These are phyloP conservation scores for Pleurotus tuoliensis DNA, from an alignment of 768 basidiomycete genomes.

Conservation along the genomic window DNA sequence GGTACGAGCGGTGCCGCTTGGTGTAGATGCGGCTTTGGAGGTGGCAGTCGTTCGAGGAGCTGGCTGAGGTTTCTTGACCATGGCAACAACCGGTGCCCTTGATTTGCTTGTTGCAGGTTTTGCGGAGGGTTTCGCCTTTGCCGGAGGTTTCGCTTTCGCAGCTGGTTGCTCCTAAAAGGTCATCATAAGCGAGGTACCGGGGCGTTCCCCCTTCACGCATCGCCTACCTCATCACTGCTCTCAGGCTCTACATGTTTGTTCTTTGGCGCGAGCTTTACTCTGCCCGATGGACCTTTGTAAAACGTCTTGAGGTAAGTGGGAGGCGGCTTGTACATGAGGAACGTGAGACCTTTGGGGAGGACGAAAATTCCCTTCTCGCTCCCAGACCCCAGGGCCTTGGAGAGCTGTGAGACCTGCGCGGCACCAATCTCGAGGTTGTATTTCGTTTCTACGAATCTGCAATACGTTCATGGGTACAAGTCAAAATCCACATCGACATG, in stretches of 20 bases:
- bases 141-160: slow-evolving; percentile 25
- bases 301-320: slow-evolving; percentile 14
- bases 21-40: slow-evolving; percentile 19
- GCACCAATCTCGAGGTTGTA: slow-evolving; percentile 81
- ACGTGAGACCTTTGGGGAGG: slow-evolving; percentile 74
- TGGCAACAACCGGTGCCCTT: slow-evolving; percentile 8
- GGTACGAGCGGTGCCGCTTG: slow-evolving; percentile 21
- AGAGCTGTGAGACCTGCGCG: slow-evolving; percentile 75
- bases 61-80: slow-evolving; percentile 17
- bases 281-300: slow-evolving; percentile 57
- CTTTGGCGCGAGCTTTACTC: slow-evolving; percentile 70
- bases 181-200: background rate
- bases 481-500: slow-evolving; percentile 14
- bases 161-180: slow-evolving; percentile 22
- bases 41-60: slow-evolving; percentile 14
- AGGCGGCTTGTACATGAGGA: slow-evolving; percentile 1
- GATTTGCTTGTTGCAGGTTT: slow-evolving; percentile 24
- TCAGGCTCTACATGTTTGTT: slow-evolving; percentile 25
- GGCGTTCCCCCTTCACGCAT: no score
- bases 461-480: background rate
- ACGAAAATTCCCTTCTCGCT: slow-evolving; percentile 79
- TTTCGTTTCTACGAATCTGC: slow-evolving; percentile 76
- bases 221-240: slow-evolving; percentile 39
- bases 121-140: slow-evolving; percentile 38
- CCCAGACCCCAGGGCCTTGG: slow-evolving; percentile 77